A percentile compares a stretch with the other conserved stretches of the same genome.
Evolutionary conservation across 2,329 filamentous ascomycete genomes (phyloP).

Genomic region (Hymenoscyphus occultus): DNA sequence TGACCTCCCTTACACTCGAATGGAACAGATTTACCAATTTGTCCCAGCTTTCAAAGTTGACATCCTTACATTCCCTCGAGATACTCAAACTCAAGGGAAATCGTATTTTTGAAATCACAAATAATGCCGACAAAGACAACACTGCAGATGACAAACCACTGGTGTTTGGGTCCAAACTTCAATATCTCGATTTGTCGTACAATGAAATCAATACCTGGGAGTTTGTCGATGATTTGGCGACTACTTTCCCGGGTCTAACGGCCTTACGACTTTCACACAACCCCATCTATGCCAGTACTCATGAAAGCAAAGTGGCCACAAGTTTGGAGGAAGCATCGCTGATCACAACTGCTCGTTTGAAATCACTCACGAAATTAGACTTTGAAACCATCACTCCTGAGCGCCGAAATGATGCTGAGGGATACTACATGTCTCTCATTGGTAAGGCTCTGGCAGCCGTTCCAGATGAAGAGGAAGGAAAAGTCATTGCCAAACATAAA

Average conservation of each 20-base stretch:
- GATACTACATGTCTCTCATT: slow-evolving; percentile 88
- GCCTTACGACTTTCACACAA: slow-evolving; percentile 82
- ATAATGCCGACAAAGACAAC: slow-evolving; percentile 2
- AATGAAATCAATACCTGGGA: slow-evolving; percentile 68
- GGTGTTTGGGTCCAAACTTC: slow-evolving; percentile 28
- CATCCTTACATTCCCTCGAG: slow-evolving; percentile 49
- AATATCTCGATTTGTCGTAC: slow-evolving; percentile 69
- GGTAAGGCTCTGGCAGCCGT: slow-evolving; percentile 67
- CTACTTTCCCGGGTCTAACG: slow-evolving; percentile 68
- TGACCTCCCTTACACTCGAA: slow-evolving; percentile 67
- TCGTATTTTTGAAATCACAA: slow-evolving; percentile 60
- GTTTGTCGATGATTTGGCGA: slow-evolving; percentile 68
- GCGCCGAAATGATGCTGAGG: slow-evolving; percentile 83
- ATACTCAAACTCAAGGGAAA: slow-evolving; percentile 75
- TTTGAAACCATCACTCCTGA: slow-evolving; percentile 67
- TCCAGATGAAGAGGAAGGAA: slow-evolving; percentile 49
- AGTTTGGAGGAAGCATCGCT: slow-evolving; percentile 80
- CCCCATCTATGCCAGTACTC: slow-evolving; percentile 62
- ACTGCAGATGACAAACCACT: slow-evolving; percentile 2
- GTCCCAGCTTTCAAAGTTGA: slow-evolving; percentile 54
- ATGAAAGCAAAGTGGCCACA: slow-evolving; percentile 40
- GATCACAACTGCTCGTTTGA: slow-evolving; percentile 76
- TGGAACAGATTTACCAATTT: slow-evolving; percentile 66
- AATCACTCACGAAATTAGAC: slow-evolving; percentile 66
- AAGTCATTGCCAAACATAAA: slow-evolving; percentile 62